Conservation (phyloP, 768 basidiomycete genomes). For the Epithele typhae region DNA sequence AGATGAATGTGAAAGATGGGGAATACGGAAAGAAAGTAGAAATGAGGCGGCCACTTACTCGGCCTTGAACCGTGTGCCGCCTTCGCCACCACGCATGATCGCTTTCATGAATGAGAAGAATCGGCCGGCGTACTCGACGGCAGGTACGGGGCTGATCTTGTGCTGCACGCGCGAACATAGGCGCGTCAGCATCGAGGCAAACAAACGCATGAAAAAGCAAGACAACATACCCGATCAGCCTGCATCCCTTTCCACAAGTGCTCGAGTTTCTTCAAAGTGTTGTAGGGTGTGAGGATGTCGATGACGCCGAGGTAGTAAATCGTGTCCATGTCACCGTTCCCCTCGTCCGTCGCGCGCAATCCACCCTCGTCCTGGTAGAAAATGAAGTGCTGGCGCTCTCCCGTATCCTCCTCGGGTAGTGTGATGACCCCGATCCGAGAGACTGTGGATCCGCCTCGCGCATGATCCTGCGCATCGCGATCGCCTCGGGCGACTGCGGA, state of each 20-base stretch:
- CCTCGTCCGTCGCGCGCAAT: slow-evolving; percentile 83
- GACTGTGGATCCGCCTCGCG: slow-evolving; percentile 76
- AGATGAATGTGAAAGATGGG: neutral
- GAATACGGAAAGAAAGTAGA: neutral
- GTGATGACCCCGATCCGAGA: slow-evolving; percentile 49
- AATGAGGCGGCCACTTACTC: too few relatives aligned
- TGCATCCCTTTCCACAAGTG: slow-evolving; percentile 89
- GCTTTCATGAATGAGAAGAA: slow-evolving; percentile 87
- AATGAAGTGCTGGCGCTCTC: slow-evolving; percentile 66
- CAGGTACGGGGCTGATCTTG: slow-evolving; percentile 91
- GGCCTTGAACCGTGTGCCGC: slow-evolving; percentile 40
- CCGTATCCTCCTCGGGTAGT: slow-evolving; percentile 59
- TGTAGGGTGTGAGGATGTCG: slow-evolving; percentile 94
- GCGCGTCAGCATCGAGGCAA: slow-evolving; percentile 4
- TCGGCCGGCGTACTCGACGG: slow-evolving; percentile 80
- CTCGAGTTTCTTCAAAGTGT: slow-evolving; percentile 71
- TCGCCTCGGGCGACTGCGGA: slow-evolving; percentile 60
- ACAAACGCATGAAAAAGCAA: neutral
- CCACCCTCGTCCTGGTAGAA: slow-evolving; percentile 99
- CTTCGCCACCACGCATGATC: slow-evolving; percentile 78
- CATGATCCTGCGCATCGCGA: slow-evolving; percentile 83
- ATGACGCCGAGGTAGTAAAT: slow-evolving; percentile 96
- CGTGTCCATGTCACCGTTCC: slow-evolving; percentile 64
- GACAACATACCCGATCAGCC: slow-evolving; percentile 73
- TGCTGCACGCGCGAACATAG: slow-evolving; percentile 46